Conservation (phyloP, 257 asterid species). For the Forsythia viridissima region DNA sequence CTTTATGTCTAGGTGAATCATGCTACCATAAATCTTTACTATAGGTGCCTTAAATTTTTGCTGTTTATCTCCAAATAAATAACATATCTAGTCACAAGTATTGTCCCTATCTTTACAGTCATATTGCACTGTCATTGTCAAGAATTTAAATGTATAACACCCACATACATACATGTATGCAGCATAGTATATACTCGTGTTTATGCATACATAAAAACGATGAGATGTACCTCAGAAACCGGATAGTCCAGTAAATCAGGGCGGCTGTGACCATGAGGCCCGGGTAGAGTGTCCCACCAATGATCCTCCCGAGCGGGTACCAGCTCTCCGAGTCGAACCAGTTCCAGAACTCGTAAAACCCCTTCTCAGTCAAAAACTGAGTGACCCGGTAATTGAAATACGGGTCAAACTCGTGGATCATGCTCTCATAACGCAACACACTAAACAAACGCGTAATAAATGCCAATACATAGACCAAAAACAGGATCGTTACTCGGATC, state of each 20-base stretch:
- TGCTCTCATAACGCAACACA: constrained; percentile 93
- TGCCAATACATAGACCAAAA: constrained; percentile 79
- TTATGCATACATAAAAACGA: neutral
- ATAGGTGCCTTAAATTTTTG: neutral
- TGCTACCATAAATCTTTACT: neutral
- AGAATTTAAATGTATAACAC: neutral
- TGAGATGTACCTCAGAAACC: constrained; percentile 69
- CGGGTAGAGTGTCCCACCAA: constrained; percentile 95
- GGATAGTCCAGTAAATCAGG: constrained; percentile 77
- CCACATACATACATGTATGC: neutral
- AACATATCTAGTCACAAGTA: neutral
- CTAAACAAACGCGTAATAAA: constrained; percentile 88
- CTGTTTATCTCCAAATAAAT: neutral
- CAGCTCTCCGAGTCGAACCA: constrained; percentile 99
- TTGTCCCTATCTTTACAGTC: neutral
- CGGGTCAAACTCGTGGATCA: constrained; percentile 99
- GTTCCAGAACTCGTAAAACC: constrained; percentile 94
- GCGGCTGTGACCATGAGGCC: constrained; percentile 99
- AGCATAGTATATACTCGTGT: neutral
- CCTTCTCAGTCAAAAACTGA: constrained; percentile 72
- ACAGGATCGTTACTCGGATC: constrained; percentile 77
- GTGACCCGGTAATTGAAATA: constrained; percentile 97
- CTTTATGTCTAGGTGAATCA: neutral
- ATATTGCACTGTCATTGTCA: neutral
- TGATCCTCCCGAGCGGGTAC: constrained; percentile 94